A percentile compares a stretch with the other conserved stretches of the same genome.
These are phyloP conservation scores for Blepharisma japonicum DNA, from an alignment of 73 alveolate species.

Conservation along the genomic window DNA sequence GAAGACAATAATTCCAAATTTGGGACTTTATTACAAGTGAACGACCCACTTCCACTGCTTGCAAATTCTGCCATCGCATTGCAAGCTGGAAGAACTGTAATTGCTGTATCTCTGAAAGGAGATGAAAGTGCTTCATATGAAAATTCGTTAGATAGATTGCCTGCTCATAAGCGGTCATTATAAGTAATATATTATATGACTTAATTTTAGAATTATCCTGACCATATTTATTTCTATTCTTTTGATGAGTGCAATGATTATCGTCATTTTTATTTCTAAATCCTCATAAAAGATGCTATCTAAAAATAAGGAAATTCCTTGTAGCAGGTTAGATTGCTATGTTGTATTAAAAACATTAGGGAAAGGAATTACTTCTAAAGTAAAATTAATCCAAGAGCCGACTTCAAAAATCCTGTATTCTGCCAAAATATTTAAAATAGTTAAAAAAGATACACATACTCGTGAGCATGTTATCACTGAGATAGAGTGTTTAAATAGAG, in stretches of 20 bases:
- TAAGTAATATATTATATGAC: too few relatives aligned
- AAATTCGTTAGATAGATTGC: too few relatives aligned
- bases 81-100: constrained; percentile 50
- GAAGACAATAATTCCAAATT: constrained; percentile 49
- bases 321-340: neutral
- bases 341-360: constrained; percentile 53
- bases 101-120: constrained; percentile 39
- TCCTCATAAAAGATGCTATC: too few relatives aligned
- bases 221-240: too few relatives aligned
- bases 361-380: constrained; percentile 60
- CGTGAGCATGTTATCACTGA: constrained; percentile 47
- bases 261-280: too few relatives aligned
- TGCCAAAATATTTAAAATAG: constrained; percentile 42
- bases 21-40: constrained; percentile 38
- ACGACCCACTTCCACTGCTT: constrained; percentile 9
- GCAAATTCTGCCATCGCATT: neutral
- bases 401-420: constrained; percentile 34
- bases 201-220: too few relatives aligned
- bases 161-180: too few relatives aligned
- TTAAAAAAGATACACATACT: constrained; percentile 14
- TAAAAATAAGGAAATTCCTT: too few relatives aligned
- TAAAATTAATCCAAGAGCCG: constrained; percentile 35
- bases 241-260: too few relatives aligned
- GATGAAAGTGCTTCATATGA: too few relatives aligned
- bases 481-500: constrained; percentile 48